Evolutionary conservation across 768 basidiomycete species (phyloP).

Genomic region (Aureoboletus auriporus): DNA sequence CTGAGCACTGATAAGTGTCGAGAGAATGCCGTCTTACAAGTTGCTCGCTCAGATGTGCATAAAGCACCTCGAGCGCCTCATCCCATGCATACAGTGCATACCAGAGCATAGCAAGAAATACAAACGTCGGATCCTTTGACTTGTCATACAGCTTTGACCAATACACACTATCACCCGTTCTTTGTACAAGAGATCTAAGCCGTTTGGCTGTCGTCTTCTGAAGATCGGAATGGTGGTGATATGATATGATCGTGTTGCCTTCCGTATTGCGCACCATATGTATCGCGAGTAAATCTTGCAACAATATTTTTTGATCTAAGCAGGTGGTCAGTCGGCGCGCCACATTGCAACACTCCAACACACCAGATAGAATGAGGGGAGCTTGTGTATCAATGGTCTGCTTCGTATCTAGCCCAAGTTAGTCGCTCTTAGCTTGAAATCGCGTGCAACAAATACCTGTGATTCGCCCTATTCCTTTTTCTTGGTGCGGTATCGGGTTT

Average conservation of each 20-base stretch:
- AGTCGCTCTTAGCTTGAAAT: neutral
- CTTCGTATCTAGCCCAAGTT: conserved; percentile 11
- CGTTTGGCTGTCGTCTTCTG: conserved; percentile 26
- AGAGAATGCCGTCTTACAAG: conserved; percentile 32
- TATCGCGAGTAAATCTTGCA: conserved; percentile 36
- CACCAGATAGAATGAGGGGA: conserved; percentile 25
- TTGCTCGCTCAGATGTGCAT: conserved; percentile 42
- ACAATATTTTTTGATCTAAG: conserved; percentile 20
- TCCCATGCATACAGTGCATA: conserved; percentile 62
- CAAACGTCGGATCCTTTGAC: conserved; percentile 31
- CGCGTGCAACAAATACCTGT: conserved; percentile 13
- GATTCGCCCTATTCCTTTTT: conserved; percentile 2
- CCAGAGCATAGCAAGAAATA: conserved; percentile 46
- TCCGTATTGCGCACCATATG: conserved; percentile 33
- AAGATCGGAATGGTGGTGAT: conserved; percentile 26
- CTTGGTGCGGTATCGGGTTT: conserved; percentile 8
- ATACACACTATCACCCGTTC: conserved; percentile 34
- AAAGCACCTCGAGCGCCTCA: conserved; percentile 50
- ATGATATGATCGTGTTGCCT: conserved; percentile 33
- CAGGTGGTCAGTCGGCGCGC: neutral
- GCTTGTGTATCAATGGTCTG: conserved; percentile 33
- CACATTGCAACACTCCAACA: neutral
- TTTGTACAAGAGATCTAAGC: conserved; percentile 28
- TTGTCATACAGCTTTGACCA: conserved; percentile 32
- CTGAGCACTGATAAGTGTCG: neutral